These are phyloP conservation scores for Sporothrix inflata DNA, from an alignment of 2,329 filamentous ascomycete genomes.

Conservation along the genomic window DNA sequence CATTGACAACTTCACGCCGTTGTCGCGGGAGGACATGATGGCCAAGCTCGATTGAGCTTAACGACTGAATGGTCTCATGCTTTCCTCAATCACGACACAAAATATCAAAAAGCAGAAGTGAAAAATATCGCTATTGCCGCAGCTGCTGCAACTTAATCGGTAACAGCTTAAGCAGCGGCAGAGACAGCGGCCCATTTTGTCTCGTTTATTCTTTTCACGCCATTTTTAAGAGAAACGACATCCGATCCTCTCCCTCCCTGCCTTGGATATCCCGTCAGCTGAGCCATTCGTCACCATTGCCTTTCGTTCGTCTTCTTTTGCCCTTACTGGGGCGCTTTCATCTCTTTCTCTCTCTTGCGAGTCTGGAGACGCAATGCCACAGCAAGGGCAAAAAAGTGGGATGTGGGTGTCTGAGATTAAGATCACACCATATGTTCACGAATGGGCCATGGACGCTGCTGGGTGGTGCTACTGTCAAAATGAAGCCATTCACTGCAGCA, in stretches of 20 bases:
- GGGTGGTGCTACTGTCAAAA: slow-evolving; percentile 7
- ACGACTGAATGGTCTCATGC: slow-evolving; percentile 17
- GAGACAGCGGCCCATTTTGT: slow-evolving; percentile 3
- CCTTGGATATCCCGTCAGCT: slow-evolving; percentile 22
- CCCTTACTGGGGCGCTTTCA: not conserved
- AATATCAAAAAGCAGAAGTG: slow-evolving; percentile 23
- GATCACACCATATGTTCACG: slow-evolving; percentile 21
- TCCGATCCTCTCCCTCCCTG: not conserved
- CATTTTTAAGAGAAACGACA: slow-evolving; percentile 18
- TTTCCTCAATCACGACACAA: slow-evolving; percentile 24
- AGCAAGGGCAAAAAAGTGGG: slow-evolving; percentile 1
- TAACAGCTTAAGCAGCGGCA: slow-evolving; percentile 20
- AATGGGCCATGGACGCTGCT: not conserved
- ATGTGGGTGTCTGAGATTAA: slow-evolving; percentile 19
- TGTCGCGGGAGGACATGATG: slow-evolving; percentile 96
- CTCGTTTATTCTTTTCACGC: slow-evolving; percentile 21
- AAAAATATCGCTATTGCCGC: not conserved
- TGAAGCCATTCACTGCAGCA: not conserved
- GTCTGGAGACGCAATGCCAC: not conserved
- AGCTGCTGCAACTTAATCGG: slow-evolving; percentile 21
- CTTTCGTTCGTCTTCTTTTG: slow-evolving; percentile 22
- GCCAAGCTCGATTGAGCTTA: slow-evolving; percentile 84
- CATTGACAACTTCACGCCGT: slow-evolving; percentile 88
- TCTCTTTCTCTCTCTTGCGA: not conserved
- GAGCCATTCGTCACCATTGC: slow-evolving; percentile 16